Evolutionary conservation across 2,329 filamentous ascomycete species (phyloP).

Genomic region (Pseudogymnoascus sp.): DNA sequence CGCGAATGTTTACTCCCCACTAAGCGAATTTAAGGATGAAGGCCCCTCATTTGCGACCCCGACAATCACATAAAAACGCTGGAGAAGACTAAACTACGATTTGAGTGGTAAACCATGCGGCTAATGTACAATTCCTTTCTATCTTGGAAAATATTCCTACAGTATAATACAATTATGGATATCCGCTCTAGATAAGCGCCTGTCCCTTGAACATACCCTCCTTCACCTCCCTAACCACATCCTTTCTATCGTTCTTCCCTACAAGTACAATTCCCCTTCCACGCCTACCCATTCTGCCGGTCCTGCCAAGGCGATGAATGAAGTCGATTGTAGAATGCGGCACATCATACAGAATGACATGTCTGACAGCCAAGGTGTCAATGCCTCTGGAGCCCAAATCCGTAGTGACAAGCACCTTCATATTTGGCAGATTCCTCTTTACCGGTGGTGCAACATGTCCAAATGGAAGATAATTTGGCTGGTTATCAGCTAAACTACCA

Average conservation of each 20-base stretch:
- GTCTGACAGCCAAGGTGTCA: constrained; percentile 83
- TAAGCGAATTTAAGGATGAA: background rate
- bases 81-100: background rate
- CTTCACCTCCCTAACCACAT: constrained; percentile 86
- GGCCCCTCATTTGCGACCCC: background rate
- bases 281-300: constrained; percentile 85
- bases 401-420: constrained; percentile 88
- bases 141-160: background rate
- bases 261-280: constrained; percentile 87
- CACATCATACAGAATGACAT: constrained; percentile 95
- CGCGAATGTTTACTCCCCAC: constrained; percentile 12
- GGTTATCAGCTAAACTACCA: constrained; percentile 35
- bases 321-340: constrained; percentile 97
- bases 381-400: constrained; percentile 90
- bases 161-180: constrained; percentile 9
- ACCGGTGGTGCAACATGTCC: constrained; percentile 23
- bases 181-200: constrained; percentile 56
- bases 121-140: constrained; percentile 8
- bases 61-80: background rate
- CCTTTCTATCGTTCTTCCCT: constrained; percentile 79
- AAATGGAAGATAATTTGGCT: constrained; percentile 28
- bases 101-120: background rate
- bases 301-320: constrained; percentile 87
- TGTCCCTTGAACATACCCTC: constrained; percentile 82
- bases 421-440: constrained; percentile 53